Percentiles rank a stretch among this genome's conserved stretches.
Evolutionary conservation across 768 basidiomycete species (phyloP).

Genomic region (Rhodotorula paludigena): DNA sequence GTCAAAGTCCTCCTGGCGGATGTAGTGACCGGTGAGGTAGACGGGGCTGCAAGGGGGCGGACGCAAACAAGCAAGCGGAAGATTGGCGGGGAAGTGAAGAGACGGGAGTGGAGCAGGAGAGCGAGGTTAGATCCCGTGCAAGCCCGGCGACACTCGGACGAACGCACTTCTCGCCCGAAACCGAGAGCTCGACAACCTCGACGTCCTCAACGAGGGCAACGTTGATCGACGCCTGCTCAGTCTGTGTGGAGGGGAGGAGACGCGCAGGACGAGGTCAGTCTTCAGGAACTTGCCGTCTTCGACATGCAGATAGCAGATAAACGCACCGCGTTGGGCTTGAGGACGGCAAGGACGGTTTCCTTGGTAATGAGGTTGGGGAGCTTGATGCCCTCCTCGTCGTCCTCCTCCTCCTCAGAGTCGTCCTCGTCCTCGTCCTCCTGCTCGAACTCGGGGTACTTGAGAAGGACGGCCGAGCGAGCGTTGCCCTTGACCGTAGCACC

Average conservation of each 20-base stretch:
- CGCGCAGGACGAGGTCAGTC: neutral
- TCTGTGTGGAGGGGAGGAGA: slow-evolving; percentile 41
- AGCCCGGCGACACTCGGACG: no score
- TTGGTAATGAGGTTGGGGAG: slow-evolving; percentile 45
- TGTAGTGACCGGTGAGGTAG: slow-evolving; percentile 40
- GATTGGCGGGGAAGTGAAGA: neutral
- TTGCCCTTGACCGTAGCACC: slow-evolving; percentile 39
- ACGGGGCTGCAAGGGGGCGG: slow-evolving; percentile 38
- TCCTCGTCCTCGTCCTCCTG: slow-evolving; percentile 50
- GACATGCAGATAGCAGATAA: neutral
- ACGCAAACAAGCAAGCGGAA: neutral
- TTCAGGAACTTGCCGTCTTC: neutral
- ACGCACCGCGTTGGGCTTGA: slow-evolving; percentile 32
- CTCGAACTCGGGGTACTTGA: slow-evolving; percentile 58
- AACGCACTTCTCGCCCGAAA: slow-evolving; percentile 35
- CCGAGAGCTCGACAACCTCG: slow-evolving; percentile 40
- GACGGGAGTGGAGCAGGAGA: no score
- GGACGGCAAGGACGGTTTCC: slow-evolving; percentile 44
- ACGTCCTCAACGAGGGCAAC: slow-evolving; percentile 40
- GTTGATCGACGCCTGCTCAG: slow-evolving; percentile 39
- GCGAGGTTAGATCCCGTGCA: neutral
- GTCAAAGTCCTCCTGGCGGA: slow-evolving; percentile 40
- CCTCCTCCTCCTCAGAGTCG: slow-evolving; percentile 52
- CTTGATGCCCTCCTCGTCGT: slow-evolving; percentile 54
- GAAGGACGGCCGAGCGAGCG: slow-evolving; percentile 33